Evolutionary conservation across 192 early-diverging fungal species (phyloP).

Genomic region (Entomortierella beljakovae): DNA sequence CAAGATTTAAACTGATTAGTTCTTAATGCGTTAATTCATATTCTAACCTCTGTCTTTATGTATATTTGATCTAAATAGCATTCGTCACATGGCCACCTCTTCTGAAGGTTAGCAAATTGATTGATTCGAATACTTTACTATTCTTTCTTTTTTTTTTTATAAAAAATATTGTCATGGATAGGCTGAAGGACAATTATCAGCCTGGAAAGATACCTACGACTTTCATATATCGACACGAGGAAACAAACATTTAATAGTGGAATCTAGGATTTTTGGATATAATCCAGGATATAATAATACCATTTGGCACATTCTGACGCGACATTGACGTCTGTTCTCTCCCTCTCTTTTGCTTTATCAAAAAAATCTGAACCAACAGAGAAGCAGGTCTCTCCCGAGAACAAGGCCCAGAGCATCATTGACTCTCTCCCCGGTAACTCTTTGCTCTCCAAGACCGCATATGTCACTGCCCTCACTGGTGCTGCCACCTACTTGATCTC

Average conservation of each 20-base stretch:
- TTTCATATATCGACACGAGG: too few relatives aligned
- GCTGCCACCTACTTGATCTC: constrained; percentile 90
- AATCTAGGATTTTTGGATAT: too few relatives aligned
- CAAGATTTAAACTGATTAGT: too few relatives aligned
- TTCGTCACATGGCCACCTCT: constrained; percentile 56
- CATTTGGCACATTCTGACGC: neutral
- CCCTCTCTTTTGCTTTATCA: neutral
- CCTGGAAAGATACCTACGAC: neutral
- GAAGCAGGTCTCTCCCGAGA: constrained; percentile 73
- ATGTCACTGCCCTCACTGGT: constrained; percentile 85
- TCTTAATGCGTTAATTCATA: too few relatives aligned
- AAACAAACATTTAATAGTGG: too few relatives aligned
- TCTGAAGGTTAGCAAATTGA: constrained; percentile 45
- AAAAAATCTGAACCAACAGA: too few relatives aligned
- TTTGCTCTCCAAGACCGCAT: constrained; percentile 89
- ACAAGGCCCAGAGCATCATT: constrained; percentile 92
- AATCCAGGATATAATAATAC: too few relatives aligned
- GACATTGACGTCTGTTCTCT: neutral
- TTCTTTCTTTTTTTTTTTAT: neutral
- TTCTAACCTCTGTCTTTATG: neutral
- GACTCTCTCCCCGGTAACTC: constrained; percentile 93
- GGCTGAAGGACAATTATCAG: neutral
- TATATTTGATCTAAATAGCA: constrained; percentile 21
- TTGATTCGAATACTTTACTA: neutral
- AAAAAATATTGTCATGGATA: neutral